Evolutionary conservation across 352 stramenopile genomes (phyloP).

Genomic region (Pythium coloratum): DNA sequence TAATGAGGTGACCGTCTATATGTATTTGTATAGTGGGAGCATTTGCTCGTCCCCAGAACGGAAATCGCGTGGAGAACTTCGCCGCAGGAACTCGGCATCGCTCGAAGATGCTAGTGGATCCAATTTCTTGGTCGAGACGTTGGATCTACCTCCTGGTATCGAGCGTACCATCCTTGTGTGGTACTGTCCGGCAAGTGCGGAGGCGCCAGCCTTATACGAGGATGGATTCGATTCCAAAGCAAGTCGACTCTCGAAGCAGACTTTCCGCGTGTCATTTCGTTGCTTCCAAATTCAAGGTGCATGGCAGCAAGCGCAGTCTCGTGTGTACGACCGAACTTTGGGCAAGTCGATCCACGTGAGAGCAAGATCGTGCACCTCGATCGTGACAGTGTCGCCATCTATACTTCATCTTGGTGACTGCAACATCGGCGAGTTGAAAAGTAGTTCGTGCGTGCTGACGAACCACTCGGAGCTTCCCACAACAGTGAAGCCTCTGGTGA

Average conservation of each 20-base stretch:
- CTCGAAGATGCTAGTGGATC: conserved; percentile 67
- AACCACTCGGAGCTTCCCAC: conserved; percentile 89
- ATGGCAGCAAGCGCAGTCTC: conserved; percentile 84
- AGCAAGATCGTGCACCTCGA: conserved; percentile 83
- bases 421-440: conserved; percentile 89
- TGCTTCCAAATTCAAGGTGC: conserved; percentile 86
- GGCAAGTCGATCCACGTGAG: conserved; percentile 87
- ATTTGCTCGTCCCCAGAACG: conserved; percentile 79
- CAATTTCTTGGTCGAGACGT: conserved; percentile 87
- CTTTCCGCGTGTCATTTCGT: conserved; percentile 84
- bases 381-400: conserved; percentile 84
- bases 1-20: not conserved
- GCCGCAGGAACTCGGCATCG: conserved; percentile 41
- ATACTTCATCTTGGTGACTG: conserved; percentile 87
- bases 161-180: conserved; percentile 89
- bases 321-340: conserved; percentile 82
- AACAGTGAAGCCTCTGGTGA: conserved; percentile 84
- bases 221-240: conserved; percentile 81
- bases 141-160: conserved; percentile 82
- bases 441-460: conserved; percentile 84
- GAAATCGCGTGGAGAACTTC: conserved; percentile 45
- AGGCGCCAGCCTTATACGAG: conserved; percentile 30
- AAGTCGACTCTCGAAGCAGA: conserved; percentile 82
- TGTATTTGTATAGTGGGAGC: conserved; percentile 36
- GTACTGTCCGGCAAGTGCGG: conserved; percentile 59